Evolutionary conservation across 805 yeast genomes (phyloP), one percentile per base, ranked within the genome.

Genomic region (Yarrowia yakushimensis): DNA sequence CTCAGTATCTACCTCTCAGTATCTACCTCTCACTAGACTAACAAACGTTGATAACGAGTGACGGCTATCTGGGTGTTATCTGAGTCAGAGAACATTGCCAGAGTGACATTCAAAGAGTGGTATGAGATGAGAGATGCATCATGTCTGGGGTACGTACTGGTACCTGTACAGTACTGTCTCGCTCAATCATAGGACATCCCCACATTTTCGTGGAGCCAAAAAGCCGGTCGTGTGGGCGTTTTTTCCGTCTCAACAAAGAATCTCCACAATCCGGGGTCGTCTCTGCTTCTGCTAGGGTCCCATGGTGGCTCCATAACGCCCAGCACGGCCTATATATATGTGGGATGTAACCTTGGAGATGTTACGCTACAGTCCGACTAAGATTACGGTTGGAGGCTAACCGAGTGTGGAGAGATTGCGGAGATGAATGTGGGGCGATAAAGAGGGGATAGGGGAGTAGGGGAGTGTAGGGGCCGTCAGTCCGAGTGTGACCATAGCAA

Each of bases 201-300:
- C n/a, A n/a, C n/a, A n/a, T n/a, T n/a, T n/a, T n/a, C n/a, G n/a
- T n/a, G n/a, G n/a, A n/a, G n/a, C n/a, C n/a, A n/a, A n/a, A n/a
- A n/a, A n/a, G n/a, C n/a, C n/a, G n/a, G n/a, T n/a, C n/a, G n/a
- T n/a, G n/a, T n/a, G n/a, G n/a, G n/a, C n/a, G n/a, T n/a, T n/a
- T n/a, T n/a, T n/a, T n/a, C n/a, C n/a, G n/a, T n/a, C n/a, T n/a
- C n/a, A n/a, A n/a, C n/a, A n/a, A n/a, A n/a, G n/a, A n/a, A n/a
- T n/a, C n/a, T n/a, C n/a, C n/a, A n/a, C n/a, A n/a, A n/a, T 48
- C 55, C 55, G 55, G 55, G 55, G 55, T n/a, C 18, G 27, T 31
- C 15, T 48, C 30, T 20, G 39, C 20, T 28, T 10, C 34, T 18
- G 17, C 25, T 48, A 48, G 55, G 39, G 41, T 48, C 28, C 11